Percentiles rank a stretch among this genome's conserved stretches.
These are phyloP conservation scores for Neostapfia colusana DNA, from an alignment of 176 grass and related monocot genomes.

Conservation along the genomic window DNA sequence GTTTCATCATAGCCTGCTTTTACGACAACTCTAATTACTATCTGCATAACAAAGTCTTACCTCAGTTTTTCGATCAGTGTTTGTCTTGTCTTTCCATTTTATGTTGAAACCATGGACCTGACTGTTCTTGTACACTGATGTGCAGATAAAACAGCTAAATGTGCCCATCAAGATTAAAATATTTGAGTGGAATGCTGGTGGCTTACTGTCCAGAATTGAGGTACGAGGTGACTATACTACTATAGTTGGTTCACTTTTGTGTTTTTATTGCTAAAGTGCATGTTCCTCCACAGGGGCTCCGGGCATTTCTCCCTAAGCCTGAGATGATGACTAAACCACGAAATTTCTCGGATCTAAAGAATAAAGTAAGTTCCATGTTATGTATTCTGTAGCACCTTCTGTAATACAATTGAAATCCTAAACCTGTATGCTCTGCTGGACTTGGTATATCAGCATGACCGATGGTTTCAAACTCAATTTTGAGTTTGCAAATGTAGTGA, in stretches of 20 bases:
- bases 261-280: constrained; percentile 5
- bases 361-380: constrained; percentile 59
- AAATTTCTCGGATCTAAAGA: constrained; percentile 79
- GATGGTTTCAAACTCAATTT: constrained; percentile 22
- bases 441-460: not conserved
- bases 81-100: constrained; percentile 1
- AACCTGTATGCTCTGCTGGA: not conserved
- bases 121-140: constrained; percentile 21
- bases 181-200: constrained; percentile 82
- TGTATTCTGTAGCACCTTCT: not conserved
- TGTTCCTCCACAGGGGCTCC: constrained; percentile 58
- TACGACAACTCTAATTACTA: not conserved
- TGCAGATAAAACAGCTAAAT: constrained; percentile 82
- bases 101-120: not conserved
- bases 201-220: constrained; percentile 87
- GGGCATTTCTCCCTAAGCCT: constrained; percentile 87
- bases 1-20: not conserved
- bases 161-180: constrained; percentile 82
- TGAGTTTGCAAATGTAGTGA: constrained; percentile 12
- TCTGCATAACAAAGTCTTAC: not conserved
- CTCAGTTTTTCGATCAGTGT: not conserved
- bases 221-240: constrained; percentile 37
- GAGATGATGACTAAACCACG: constrained; percentile 72
- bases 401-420: not conserved
- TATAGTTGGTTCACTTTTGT: constrained; percentile 8